phyloP scores from a whole-genome alignment of 129 eudicot species.

The Escallonia herrerae region DNA sequence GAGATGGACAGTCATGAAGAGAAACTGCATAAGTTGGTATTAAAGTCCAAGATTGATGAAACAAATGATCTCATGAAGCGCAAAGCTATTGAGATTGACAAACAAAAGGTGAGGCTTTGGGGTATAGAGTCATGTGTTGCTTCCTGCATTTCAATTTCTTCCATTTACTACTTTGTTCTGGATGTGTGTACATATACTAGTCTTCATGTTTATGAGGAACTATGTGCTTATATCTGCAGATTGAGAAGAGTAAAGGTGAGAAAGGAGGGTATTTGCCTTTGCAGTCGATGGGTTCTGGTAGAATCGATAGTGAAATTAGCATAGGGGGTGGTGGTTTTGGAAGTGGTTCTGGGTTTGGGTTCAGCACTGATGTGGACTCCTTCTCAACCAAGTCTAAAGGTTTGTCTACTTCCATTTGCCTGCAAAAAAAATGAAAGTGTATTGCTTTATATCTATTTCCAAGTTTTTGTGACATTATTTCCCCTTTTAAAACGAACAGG shows the following conservation, averaged over 20 bases:
- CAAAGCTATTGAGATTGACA: conserved; percentile 88
- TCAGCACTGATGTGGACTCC: conserved; percentile 61
- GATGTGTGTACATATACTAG: background rate
- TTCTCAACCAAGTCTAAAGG: conserved; percentile 79
- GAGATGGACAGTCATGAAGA: conserved; percentile 99
- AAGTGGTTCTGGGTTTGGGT: conserved; percentile 78
- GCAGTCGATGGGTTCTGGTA: conserved; percentile 74
- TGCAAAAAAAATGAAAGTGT: background rate
- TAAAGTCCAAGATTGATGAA: conserved; percentile 77
- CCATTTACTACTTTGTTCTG: background rate
- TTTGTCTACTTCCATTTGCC: conserved; percentile 18
- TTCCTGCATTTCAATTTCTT: background rate
- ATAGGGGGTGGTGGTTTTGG: conserved; percentile 55
- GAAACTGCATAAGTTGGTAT: conserved; percentile 67
- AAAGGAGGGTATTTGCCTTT: conserved; percentile 67
- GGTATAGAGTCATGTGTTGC: background rate
- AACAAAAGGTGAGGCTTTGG: conserved; percentile 61
- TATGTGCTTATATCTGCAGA: conserved; percentile 30
- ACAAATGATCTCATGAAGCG: conserved; percentile 98
- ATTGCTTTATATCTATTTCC: background rate
- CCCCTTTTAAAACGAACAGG: too few species aligned
- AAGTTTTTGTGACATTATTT: background rate
- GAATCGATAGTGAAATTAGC: conserved; percentile 59
- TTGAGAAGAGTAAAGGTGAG: conserved; percentile 72
- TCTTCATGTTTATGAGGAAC: background rate